Base-by-base conservation (phyloP, 495 filamentous ascomycete species). In the Penicillium odoratum region DNA sequence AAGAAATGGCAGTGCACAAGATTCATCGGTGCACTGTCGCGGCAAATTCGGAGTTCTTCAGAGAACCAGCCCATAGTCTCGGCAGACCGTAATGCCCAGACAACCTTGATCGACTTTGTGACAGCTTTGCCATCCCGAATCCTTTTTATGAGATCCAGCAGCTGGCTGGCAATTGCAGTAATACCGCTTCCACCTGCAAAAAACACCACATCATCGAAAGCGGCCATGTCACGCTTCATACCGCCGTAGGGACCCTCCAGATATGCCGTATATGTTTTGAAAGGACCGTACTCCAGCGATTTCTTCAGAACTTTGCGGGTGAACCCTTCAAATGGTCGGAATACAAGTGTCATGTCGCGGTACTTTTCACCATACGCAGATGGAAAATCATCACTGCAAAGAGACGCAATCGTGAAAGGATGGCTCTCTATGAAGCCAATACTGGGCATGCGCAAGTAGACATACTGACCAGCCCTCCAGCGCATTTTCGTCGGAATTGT, bases 21-120 rank as follows among this genome's bases (percentile, higher is more conserved):
- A 71, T 92, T 88, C 46, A 90, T 83, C 28, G 92, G 90, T 51
- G 93, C 89, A 61, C 83, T 85, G 67, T 97, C 88, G 58, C 91
- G 80, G 74, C 93, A 94, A 63, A 97, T 92, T 48, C 91, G 81
- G 44, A 97, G 79, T 69, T 97, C 94, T 75, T 97, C 93, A 68
- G 90, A 89, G 81, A 98, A 98, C 93, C 93, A 98, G 69, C 96
- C 92, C 83, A 98, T 92, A 7, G 90, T 91, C 73, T 97, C 93
- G 36, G 90, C 83, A 51, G 87, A 85, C 69, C 93, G 93, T 47
- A 98, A 76, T 18, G 92, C 86, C 93, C 93, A 98, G 11, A 98
- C 83, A 5, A 98, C 89, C 21, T 92, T 87, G 29, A 98, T 87
- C 53, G 88, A 89, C 72, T 86, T 90, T 15, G 93, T 96, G 53